A percentile compares a stretch with the other conserved stretches of the same genome.
Conservation (phyloP, 2,329 filamentous ascomycete genomes). For the Apiospora malaysiana region DNA sequence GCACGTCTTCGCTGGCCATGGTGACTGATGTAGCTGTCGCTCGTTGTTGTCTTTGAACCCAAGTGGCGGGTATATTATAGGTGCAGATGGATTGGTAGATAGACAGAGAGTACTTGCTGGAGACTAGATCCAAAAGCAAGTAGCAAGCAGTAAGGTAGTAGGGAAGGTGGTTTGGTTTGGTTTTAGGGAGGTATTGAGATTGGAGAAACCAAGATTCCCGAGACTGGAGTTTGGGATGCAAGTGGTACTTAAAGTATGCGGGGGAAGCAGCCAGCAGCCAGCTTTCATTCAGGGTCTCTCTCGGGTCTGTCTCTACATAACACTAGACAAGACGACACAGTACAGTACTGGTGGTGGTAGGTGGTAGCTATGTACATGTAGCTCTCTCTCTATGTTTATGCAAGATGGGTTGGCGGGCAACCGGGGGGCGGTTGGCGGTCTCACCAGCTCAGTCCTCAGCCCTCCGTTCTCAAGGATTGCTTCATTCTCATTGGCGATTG, state of each 20-base stretch:
- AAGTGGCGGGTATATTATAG: not conserved
- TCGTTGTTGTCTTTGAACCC: too few relatives aligned
- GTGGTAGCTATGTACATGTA: too few relatives aligned
- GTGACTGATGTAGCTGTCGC: not conserved
- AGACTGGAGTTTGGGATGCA: conserved; percentile 13
- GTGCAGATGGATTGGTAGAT: not conserved
- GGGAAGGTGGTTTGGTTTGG: not conserved
- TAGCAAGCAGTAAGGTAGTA: not conserved
- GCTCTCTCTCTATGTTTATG: not conserved
- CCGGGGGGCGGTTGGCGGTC: not conserved
- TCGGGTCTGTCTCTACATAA: not conserved
- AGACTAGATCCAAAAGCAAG: not conserved
- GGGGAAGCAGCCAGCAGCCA: not conserved
- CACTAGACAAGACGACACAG: not conserved
- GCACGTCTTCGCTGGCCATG: conserved; percentile 3
- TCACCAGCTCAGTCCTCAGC: too few relatives aligned
- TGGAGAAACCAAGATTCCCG: conserved; percentile 8
- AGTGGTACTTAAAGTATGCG: conserved; percentile 17
- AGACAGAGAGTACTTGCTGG: not conserved
- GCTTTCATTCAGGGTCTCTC: not conserved
- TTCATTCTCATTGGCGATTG: conserved; percentile 4
- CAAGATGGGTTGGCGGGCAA: conserved; percentile 16
- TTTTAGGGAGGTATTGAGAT: conserved; percentile 3
- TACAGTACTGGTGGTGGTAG: too few relatives aligned
- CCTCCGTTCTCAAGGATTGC: not conserved